Evolutionary conservation across 2,329 filamentous ascomycete genomes (phyloP).

Genomic region (Colletotrichum zoysiae): DNA sequence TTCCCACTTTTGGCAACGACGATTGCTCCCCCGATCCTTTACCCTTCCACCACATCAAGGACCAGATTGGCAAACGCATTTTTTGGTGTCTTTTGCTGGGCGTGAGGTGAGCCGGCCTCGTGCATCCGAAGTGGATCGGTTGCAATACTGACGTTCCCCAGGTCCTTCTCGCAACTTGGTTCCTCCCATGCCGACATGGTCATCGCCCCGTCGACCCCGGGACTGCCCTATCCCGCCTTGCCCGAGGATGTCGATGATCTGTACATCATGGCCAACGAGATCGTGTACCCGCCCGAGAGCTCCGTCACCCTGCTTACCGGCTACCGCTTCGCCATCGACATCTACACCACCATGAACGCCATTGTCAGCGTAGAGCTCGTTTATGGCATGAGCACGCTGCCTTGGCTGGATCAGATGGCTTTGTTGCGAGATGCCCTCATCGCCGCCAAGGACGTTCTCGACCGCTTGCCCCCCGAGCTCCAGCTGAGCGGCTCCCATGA

Average conservation of each 20-base stretch:
- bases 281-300: slow-evolving; percentile 77
- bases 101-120: slow-evolving; percentile 64
- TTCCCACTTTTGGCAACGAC: slow-evolving; percentile 57
- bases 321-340: slow-evolving; percentile 83
- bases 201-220: slow-evolving; percentile 81
- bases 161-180: slow-evolving; percentile 83
- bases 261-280: slow-evolving; percentile 78
- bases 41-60: slow-evolving; percentile 76
- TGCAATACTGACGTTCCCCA: slow-evolving; percentile 49
- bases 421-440: slow-evolving; percentile 79
- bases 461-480: slow-evolving; percentile 77
- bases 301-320: slow-evolving; percentile 79
- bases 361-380: slow-evolving; percentile 85
- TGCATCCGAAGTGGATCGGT: not conserved
- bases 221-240: slow-evolving; percentile 81
- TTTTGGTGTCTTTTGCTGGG: slow-evolving; percentile 88
- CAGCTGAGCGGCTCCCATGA: slow-evolving; percentile 62
- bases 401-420: slow-evolving; percentile 82
- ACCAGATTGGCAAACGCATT: slow-evolving; percentile 80
- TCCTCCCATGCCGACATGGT: slow-evolving; percentile 78
- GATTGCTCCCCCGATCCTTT: slow-evolving; percentile 55
- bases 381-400: slow-evolving; percentile 82
- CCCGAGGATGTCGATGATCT: slow-evolving; percentile 88
- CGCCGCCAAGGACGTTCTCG: slow-evolving; percentile 76
- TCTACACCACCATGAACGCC: slow-evolving; percentile 84